phyloP scores from a whole-genome alignment of 2,329 filamentous ascomycete genomes.

The Lojkania enalia region DNA sequence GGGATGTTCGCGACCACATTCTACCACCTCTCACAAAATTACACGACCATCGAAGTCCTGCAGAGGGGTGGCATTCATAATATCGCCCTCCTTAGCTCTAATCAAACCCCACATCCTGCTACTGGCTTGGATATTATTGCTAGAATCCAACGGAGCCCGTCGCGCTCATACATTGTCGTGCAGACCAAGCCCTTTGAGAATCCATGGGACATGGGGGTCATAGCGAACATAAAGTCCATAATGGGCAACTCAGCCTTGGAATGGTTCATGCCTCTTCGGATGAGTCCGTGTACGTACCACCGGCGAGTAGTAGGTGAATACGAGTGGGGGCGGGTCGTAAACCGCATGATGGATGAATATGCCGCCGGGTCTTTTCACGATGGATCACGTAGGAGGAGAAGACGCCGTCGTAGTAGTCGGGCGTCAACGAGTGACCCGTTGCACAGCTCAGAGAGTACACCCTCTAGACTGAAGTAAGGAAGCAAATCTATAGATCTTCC shows the following conservation, averaged over 20 bases:
- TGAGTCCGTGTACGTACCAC: slow-evolving; percentile 73
- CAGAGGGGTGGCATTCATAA: slow-evolving; percentile 64
- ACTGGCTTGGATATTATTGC: too few species aligned
- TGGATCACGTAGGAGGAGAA: too few species aligned
- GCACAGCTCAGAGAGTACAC: too few species aligned
- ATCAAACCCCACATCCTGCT: too few species aligned
- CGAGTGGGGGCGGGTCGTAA: slow-evolving; percentile 64
- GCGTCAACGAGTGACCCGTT: too few species aligned
- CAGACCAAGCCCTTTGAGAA: slow-evolving; percentile 75
- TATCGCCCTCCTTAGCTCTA: slow-evolving; percentile 65
- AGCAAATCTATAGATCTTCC: too few species aligned
- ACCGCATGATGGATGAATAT: slow-evolving; percentile 4
- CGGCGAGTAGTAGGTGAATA: slow-evolving; percentile 69
- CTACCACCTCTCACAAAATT: slow-evolving; percentile 71
- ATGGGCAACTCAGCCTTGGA: slow-evolving; percentile 74
- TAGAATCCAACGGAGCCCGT: slow-evolving; percentile 21
- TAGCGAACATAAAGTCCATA: slow-evolving; percentile 74
- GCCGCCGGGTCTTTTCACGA: slow-evolving; percentile 1
- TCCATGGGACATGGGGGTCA: slow-evolving; percentile 76
- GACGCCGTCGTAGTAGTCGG: neutral
- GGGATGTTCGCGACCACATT: slow-evolving; percentile 76
- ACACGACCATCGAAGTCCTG: slow-evolving; percentile 83
- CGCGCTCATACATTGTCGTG: slow-evolving; percentile 77
- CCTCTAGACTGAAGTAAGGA: too few species aligned
- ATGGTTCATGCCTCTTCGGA: slow-evolving; percentile 78